Conservation (phyloP, 1,284 basidiomycete species). For the Trichosporon asahii region DNA sequence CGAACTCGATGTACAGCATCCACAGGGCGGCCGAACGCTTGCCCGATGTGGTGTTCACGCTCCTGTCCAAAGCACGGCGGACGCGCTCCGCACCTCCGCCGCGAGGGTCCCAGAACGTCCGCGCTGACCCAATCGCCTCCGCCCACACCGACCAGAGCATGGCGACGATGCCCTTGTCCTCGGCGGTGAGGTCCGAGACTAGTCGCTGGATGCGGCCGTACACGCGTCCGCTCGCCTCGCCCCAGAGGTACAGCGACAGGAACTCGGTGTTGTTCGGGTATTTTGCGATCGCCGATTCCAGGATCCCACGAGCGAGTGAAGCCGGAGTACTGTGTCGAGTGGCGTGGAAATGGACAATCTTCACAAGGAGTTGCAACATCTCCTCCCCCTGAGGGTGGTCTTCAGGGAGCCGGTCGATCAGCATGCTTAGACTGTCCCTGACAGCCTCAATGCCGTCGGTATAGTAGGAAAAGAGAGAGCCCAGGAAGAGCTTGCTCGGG, state of each 20-base stretch:
- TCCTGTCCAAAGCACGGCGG: slow-evolving; percentile 40
- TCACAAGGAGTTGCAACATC: slow-evolving; percentile 44
- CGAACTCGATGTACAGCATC: slow-evolving; percentile 77
- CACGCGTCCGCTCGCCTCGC: slow-evolving; percentile 49
- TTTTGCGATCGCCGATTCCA: slow-evolving; percentile 47
- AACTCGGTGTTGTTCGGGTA: slow-evolving; percentile 54
- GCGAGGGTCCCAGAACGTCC: slow-evolving; percentile 43
- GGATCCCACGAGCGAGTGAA: slow-evolving; percentile 37
- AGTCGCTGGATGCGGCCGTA: slow-evolving; percentile 51
- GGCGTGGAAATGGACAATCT: slow-evolving; percentile 46
- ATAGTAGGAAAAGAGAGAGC: slow-evolving; percentile 35
- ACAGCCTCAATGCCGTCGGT: slow-evolving; percentile 29
- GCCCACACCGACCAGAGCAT: slow-evolving; percentile 50
- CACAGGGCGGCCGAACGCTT: slow-evolving; percentile 57
- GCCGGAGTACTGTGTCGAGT: slow-evolving; percentile 38
- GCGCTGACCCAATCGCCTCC: slow-evolving; percentile 32
- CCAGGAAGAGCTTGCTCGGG: slow-evolving; percentile 29
- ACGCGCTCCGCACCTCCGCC: slow-evolving; percentile 46
- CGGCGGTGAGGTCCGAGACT: slow-evolving; percentile 27
- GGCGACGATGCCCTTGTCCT: slow-evolving; percentile 31
- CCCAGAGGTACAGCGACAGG: slow-evolving; percentile 50
- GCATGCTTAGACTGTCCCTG: slow-evolving; percentile 20
- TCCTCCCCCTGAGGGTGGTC: slow-evolving; percentile 45
- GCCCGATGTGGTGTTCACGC: slow-evolving; percentile 34
- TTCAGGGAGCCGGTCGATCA: slow-evolving; percentile 18